Evolutionary conservation across 2,329 filamentous ascomycete species (phyloP), one percentile per base, ranked within the genome.

Genomic region (Lasiodiplodia sp.): DNA sequence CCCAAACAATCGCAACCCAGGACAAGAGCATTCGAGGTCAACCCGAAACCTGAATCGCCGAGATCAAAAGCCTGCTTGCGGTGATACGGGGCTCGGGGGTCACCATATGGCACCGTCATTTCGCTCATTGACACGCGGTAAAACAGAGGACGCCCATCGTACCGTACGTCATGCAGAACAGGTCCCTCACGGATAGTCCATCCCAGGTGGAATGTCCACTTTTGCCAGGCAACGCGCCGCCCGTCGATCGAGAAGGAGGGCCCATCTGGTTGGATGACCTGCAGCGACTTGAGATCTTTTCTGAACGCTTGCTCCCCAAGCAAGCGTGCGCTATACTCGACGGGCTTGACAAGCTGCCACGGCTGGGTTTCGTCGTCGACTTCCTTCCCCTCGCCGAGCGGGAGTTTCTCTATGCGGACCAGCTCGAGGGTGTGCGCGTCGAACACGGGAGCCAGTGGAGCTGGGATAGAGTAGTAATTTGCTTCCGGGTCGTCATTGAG

Each of bases 51-150:
- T 10, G 86, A 88, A 69, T 92, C 90, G 8, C 91, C 91, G 69
- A 92, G 87, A 72, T 92, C 90, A 72, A 92, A 92, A 0, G 90
- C 90, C 66, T 90, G 87, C 76, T 93, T 92, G 53, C 90, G 85
- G 65, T 90, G 88, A 75, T 87, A 92, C 0, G 90, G 90, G 0
- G 84, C 80, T 1, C 90, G 85, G 8, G 67, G 34, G 21, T 68
- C 65, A 11, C 49, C 57, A 18, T 63, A 63, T 16, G 67, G 60
- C 3, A 67, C 65, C 18, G 65, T 87, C 87, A 93, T 91, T 76
- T 93, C 91, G 70, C 87, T 88, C 68, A 91, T 84, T 70, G 87
- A 88, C 37, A 93, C 77, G 1, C 91, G 85, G 79, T 92, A 90
- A 74, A 92, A 84, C 34, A 92, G 81, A 53, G 86, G 88, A n/a